Base-by-base conservation (phyloP, 176 grass and related monocot species). In the Ananas comosus region DNA sequence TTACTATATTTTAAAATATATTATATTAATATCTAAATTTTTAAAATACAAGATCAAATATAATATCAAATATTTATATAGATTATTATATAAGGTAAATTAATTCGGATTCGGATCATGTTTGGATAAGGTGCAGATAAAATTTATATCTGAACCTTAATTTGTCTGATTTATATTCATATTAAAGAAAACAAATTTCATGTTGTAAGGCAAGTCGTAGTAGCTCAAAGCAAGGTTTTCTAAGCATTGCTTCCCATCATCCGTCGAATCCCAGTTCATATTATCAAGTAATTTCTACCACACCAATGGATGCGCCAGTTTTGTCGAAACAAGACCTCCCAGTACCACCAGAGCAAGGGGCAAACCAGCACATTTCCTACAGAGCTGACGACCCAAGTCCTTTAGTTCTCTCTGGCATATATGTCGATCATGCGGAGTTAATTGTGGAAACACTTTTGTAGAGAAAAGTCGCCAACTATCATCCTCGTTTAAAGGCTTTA, bases 181-280 rank as follows among this genome's bases (percentile, higher is more conserved):
- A n/a, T n/a, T 66, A 66, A 13, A 66, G 64, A 33, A 66, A 66
- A 66, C 64, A 66, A 29, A 27, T 25, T 66, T 66, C 12, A 66
- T 9, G 22, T 48, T 1, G 33, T 66, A 42, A 29, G 64, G 64
- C 14, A 66, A 27, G 27, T 66, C 64, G 33, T 66, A 27, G 13
- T 48, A 66, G 64, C 64, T 66, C 64, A 66, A 33, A 48, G 64
- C 17, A 29, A 66, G 27, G 12, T 48, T 66, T 13, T 33, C 64
- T 66, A 33, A 66, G 64, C 18, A 66, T 29, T 16, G 64, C 12
- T 19, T 66, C 3, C 24, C 2, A 13, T 27, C 8, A 48, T 66
- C 27, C 47, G 64, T 27, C 9, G 27, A 33, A 13, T 66, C 24
- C 21, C 21, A 29, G 13, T 27, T 42, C 27, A 66, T 42, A 14